These are phyloP conservation scores for Chytriomyces sp. DNA, from an alignment of 192 early-diverging fungal species.

Conservation along the genomic window DNA sequence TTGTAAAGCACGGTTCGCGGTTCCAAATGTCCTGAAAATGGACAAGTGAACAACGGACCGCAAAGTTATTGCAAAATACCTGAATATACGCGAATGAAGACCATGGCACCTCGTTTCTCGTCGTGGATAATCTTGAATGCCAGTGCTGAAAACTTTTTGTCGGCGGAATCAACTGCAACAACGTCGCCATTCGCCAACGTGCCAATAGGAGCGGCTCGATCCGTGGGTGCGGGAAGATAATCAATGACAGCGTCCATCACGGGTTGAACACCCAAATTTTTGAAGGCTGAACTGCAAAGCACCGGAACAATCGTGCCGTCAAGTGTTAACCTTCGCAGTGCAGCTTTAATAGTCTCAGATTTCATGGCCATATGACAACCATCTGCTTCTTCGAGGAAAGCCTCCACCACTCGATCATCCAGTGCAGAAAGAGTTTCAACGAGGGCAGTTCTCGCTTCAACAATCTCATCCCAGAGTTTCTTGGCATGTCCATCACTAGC, in stretches of 20 bases:
- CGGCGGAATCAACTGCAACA: not conserved
- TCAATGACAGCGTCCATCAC: constrained; percentile 85
- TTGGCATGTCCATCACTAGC: not conserved
- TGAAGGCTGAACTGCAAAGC: constrained; percentile 83
- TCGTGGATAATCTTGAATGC: constrained; percentile 95
- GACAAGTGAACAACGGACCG: not conserved
- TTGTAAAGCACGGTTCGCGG: constrained; percentile 63
- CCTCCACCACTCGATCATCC: constrained; percentile 83
- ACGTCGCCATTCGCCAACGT: constrained; percentile 7
- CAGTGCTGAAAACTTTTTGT: constrained; percentile 65
- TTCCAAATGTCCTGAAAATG: constrained; percentile 59
- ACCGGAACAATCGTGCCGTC: constrained; percentile 76
- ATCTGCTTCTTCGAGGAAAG: constrained; percentile 69
- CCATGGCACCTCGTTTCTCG: constrained; percentile 80
- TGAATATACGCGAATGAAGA: constrained; percentile 89
- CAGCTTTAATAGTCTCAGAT: constrained; percentile 58
- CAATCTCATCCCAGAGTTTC: constrained; percentile 25
- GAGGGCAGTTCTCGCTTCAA: constrained; percentile 64
- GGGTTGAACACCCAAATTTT: constrained; percentile 91
- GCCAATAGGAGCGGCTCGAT: constrained; percentile 61
- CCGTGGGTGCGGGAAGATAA: constrained; percentile 81
- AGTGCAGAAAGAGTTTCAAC: constrained; percentile 83
- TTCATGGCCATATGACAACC: constrained; percentile 74
- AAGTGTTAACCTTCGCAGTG: constrained; percentile 74
- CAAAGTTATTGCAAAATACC: constrained; percentile 45